phyloP scores from a whole-genome alignment of 2,329 filamentous ascomycete species.

The Juglanconis juglandina region DNA sequence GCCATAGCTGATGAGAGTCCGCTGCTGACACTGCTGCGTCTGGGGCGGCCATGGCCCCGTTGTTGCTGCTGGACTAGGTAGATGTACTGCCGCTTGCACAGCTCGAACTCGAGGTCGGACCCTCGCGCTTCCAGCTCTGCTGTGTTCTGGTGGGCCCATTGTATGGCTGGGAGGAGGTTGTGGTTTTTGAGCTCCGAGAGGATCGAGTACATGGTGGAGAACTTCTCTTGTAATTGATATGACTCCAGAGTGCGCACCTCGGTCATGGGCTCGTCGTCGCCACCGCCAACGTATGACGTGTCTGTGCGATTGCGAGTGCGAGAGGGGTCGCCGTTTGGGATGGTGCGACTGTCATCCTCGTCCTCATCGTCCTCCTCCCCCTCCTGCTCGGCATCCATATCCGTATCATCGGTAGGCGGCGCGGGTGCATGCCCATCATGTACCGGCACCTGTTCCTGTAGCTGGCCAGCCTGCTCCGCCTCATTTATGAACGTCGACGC shows the following conservation, averaged over 20 bases:
- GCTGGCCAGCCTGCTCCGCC: slow-evolving; percentile 37
- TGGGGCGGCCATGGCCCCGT: background rate
- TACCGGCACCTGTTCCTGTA: slow-evolving; percentile 5
- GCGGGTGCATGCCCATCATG: background rate
- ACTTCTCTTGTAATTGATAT: slow-evolving; percentile 71
- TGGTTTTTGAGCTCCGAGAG: slow-evolving; percentile 70
- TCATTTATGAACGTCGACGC: slow-evolving; percentile 82
- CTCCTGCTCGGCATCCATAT: slow-evolving; percentile 16
- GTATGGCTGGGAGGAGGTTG: slow-evolving; percentile 79
- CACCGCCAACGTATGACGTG: background rate
- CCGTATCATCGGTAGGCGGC: slow-evolving; percentile 9
- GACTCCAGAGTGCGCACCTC: slow-evolving; percentile 59
- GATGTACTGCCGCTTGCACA: slow-evolving; percentile 84
- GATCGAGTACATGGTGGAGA: slow-evolving; percentile 87
- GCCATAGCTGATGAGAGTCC: slow-evolving; percentile 64
- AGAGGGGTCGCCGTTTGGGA: background rate
- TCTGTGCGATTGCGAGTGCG: background rate
- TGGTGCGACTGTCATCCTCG: slow-evolving; percentile 6
- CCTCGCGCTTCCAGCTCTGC: slow-evolving; percentile 71
- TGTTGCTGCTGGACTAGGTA: slow-evolving; percentile 70
- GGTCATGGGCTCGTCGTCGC: slow-evolving; percentile 20
- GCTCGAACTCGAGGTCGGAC: slow-evolving; percentile 92
- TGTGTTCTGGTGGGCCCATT: slow-evolving; percentile 76
- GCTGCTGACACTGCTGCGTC: slow-evolving; percentile 48
- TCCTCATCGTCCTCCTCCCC: background rate